These are phyloP conservation scores for Penicillium fuscoglaucum DNA, from an alignment of 2,329 filamentous ascomycete species.

Conservation along the genomic window DNA sequence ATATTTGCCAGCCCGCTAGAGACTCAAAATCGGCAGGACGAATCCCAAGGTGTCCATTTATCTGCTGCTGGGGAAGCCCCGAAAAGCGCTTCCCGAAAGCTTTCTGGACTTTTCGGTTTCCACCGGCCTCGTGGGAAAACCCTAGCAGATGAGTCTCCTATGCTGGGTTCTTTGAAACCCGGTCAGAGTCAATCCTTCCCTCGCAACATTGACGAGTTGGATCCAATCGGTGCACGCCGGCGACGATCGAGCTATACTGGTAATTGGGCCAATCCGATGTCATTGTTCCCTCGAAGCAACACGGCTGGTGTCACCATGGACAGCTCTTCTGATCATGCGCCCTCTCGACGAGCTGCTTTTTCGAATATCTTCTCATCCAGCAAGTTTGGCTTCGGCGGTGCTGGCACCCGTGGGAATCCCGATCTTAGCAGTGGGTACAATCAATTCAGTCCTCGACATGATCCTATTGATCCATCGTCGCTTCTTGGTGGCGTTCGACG, in stretches of 20 bases:
- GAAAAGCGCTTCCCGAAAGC: constrained; percentile 53
- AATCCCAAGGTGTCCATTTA: constrained; percentile 36
- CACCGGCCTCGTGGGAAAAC: constrained; percentile 64
- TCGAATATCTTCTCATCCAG: constrained; percentile 47
- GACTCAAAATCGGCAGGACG: constrained; percentile 42
- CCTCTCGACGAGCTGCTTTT: constrained; percentile 43
- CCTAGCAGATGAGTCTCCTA: constrained; percentile 57
- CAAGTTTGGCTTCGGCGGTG: constrained; percentile 39
- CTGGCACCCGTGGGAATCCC: constrained; percentile 33
- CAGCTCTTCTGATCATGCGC: constrained; percentile 43
- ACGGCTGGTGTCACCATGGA: constrained; percentile 45
- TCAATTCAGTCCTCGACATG: constrained; percentile 49
- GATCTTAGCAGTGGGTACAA: constrained; percentile 45
- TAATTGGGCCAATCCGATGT: constrained; percentile 55
- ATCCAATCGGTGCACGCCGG: constrained; percentile 51
- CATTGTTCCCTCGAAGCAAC: constrained; percentile 48
- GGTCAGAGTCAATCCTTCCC: constrained; percentile 66
- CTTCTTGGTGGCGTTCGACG: constrained; percentile 45
- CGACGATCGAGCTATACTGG: constrained; percentile 60
- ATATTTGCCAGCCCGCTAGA: constrained; percentile 51
- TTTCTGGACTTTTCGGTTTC: constrained; percentile 58
- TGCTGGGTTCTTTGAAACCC: constrained; percentile 59
- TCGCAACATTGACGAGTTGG: constrained; percentile 53
- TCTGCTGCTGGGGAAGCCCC: constrained; percentile 35
- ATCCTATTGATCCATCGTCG: constrained; percentile 49